These are phyloP conservation scores for Grosmannia clavigera DNA, from an alignment of 2,329 filamentous ascomycete species.

Conservation along the genomic window DNA sequence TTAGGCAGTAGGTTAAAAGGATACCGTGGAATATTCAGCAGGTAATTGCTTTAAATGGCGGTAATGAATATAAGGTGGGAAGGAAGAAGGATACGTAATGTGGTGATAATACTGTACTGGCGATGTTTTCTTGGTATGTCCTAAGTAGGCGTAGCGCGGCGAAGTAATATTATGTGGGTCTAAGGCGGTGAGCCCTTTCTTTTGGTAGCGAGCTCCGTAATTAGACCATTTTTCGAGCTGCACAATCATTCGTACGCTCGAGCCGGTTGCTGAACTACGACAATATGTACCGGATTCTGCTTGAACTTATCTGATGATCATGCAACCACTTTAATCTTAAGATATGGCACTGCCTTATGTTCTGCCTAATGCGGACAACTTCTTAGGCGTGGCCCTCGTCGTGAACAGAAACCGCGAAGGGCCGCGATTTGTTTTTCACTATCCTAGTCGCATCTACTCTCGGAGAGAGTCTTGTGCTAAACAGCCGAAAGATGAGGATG, in stretches of 20 bases:
- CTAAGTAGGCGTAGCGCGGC: too few relatives aligned
- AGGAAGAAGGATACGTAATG: too few relatives aligned
- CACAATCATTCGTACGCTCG: too few relatives aligned
- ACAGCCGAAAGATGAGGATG: conserved; percentile 38
- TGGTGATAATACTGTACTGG: too few relatives aligned
- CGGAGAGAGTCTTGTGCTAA: conserved; percentile 19
- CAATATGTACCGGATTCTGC: too few relatives aligned
- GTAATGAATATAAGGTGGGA: not conserved
- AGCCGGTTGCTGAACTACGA: too few relatives aligned
- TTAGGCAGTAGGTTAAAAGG: not conserved
- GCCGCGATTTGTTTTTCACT: conserved; percentile 76
- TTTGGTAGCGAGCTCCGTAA: too few relatives aligned
- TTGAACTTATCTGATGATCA: not conserved
- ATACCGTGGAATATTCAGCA: not conserved
- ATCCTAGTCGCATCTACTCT: conserved; percentile 48
- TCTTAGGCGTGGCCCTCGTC: conserved; percentile 61
- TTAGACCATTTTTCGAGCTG: too few relatives aligned
- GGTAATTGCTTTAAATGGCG: not conserved
- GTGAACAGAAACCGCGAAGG: conserved; percentile 65
- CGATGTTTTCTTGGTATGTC: too few relatives aligned
- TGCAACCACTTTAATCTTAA: not conserved
- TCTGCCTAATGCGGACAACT: conserved; percentile 40
- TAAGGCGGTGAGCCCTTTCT: too few relatives aligned
- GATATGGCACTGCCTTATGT: conserved; percentile 32
- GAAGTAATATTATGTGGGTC: too few relatives aligned